Evolutionary conservation across 192 early-diverging fungal genomes (phyloP).

Genomic region (Backusella australiensis): DNA sequence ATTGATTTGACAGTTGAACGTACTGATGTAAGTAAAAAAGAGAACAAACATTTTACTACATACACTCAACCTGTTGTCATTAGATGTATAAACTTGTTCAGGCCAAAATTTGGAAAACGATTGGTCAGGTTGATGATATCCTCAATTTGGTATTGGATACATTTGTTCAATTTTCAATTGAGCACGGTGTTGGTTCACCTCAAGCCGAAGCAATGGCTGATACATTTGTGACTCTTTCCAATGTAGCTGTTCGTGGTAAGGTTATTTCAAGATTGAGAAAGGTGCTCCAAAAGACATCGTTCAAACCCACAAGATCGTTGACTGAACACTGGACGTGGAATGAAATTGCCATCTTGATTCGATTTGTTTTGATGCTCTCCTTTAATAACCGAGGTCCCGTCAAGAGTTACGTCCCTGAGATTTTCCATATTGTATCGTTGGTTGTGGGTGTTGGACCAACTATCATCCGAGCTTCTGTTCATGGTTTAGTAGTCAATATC

Average conservation of each 20-base stretch:
- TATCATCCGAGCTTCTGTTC: constrained; percentile 82
- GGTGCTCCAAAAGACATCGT: constrained; percentile 75
- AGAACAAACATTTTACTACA: background rate
- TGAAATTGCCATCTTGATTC: constrained; percentile 88
- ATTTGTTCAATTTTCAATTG: constrained; percentile 77
- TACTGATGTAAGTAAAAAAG: constrained; percentile 47
- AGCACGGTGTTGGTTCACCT: constrained; percentile 73
- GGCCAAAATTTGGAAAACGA: constrained; percentile 78
- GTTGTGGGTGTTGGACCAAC: constrained; percentile 84
- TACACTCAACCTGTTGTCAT: too few species aligned
- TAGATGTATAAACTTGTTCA: constrained; percentile 84
- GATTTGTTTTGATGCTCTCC: constrained; percentile 86
- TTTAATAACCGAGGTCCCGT: constrained; percentile 74
- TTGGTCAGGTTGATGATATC: constrained; percentile 80
- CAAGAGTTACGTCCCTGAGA: constrained; percentile 82
- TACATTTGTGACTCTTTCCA: constrained; percentile 80
- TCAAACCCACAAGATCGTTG: constrained; percentile 66
- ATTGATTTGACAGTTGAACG: constrained; percentile 84
- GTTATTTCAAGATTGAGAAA: constrained; percentile 79
- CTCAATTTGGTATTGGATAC: constrained; percentile 78
- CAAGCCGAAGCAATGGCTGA: constrained; percentile 86
- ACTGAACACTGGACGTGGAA: constrained; percentile 85
- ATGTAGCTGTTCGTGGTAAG: constrained; percentile 77
- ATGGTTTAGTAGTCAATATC: constrained; percentile 92
- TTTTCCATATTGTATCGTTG: constrained; percentile 83